Base-by-base conservation (phyloP, 345 rosid species). In the Arabis alpina region DNA sequence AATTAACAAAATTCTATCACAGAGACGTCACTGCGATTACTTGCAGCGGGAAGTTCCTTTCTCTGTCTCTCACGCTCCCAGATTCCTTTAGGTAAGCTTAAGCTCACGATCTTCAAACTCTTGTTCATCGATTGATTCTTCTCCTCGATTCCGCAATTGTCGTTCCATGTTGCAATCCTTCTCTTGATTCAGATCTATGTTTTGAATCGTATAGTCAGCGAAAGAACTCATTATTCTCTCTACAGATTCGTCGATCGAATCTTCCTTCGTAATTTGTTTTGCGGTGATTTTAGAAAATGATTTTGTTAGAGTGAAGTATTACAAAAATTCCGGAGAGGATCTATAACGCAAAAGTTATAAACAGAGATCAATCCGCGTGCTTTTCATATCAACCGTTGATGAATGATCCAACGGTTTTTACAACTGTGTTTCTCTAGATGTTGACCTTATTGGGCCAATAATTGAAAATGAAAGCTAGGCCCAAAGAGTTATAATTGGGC, bases 1-100 rank as follows among this genome's bases (percentile, higher is more conserved):
- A 10, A n/a, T 8, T 4, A 54, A 16, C 28, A 8, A 66, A 13
- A 32, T 13, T 32, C 6, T 44, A 4, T 36, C 55, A 43, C 14
- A 13, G 43, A 54, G n/a, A n/a, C 36, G 45, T 44, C 45, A 34
- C 55, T 34, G 47, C 30, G 54, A 8, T n/a, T 10, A 47, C 23
- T 56, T 56, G 73, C 64, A 68, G 64, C 73, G 64, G 73, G 64
- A 68, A 68, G 52, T 12, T 56, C 24, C 39, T 34, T 9, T 32
- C 36, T 32, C 36, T n/a, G n/a, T 28, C 70, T 65, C 40, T 13
- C 16, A 28, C 30, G 68, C 58, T 32, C 54, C 12, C 1, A 4
- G 54, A 30, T 3, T 62, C 27, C 53, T 67, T 58, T 56, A n/a
- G 15, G 64, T n/a, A n/a, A n/a, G n/a, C n/a, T n/a, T 43, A 67